These are phyloP conservation scores for Lepidium didymum DNA, from an alignment of 345 rosid genomes.

Conservation along the genomic window DNA sequence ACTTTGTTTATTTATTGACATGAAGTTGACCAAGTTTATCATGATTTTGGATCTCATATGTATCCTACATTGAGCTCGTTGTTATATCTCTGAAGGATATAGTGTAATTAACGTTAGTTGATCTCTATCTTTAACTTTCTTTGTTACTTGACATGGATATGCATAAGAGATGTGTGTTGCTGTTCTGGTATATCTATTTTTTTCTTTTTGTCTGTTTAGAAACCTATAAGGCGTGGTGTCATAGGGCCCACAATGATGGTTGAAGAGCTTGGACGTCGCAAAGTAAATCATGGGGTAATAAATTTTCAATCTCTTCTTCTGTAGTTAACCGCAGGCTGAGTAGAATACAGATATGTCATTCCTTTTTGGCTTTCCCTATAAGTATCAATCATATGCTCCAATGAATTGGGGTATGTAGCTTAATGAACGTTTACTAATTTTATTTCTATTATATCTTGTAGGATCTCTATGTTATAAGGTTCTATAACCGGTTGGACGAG, in stretches of 20 bases:
- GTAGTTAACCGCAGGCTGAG: background rate
- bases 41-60: background rate
- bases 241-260: conserved; percentile 69
- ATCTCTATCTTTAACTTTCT: background rate
- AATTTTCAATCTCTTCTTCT: background rate
- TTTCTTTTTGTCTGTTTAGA: conserved; percentile 33
- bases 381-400: background rate
- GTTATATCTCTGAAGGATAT: background rate
- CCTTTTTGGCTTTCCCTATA: background rate
- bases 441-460: conserved; percentile 29
- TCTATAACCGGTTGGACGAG: conserved; percentile 76
- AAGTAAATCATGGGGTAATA: conserved; percentile 56
- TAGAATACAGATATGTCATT: background rate
- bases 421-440: conserved; percentile 2
- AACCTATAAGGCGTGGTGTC: conserved; percentile 78
- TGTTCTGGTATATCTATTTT: conserved; percentile 1
- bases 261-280: conserved; percentile 80
- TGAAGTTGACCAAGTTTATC: background rate
- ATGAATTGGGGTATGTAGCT: background rate
- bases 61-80: background rate
- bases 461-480: conserved; percentile 73
- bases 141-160: background rate
- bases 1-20: background rate
- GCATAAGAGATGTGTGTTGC: background rate
- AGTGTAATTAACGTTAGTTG: background rate